A percentile compares a stretch with the other conserved stretches of the same genome.
Conservation (phyloP, 208 protist species). For the Leptomonas seymouri region DNA sequence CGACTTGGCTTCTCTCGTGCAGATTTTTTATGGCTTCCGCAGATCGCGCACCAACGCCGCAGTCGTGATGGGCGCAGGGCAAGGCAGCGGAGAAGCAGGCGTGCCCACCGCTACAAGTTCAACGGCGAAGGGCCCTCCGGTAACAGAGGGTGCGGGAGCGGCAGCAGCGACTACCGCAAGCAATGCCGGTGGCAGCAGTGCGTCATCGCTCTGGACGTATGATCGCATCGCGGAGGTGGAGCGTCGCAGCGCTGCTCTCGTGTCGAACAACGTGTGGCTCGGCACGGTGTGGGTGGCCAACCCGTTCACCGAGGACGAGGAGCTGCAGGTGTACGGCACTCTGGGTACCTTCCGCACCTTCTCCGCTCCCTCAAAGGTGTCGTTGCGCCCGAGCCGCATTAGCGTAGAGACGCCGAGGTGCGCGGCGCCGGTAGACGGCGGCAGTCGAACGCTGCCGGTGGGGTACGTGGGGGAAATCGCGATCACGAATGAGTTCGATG, state of each 20-base stretch:
- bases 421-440: background rate
- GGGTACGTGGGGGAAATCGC: conserved; percentile 61
- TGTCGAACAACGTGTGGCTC: conserved; percentile 78
- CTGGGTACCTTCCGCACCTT: conserved; percentile 80
- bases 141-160: background rate
- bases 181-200: background rate
- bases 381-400: conserved; percentile 28
- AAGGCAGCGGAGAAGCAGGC: background rate
- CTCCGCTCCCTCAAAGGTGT: conserved; percentile 36
- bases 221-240: conserved; percentile 62
- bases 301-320: conserved; percentile 70
- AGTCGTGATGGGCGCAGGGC: background rate
- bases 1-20: conserved; percentile 51
- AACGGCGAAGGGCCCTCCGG: background rate
- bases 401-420: conserved; percentile 7
- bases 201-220: conserved; percentile 42
- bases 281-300: conserved; percentile 71
- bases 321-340: conserved; percentile 76
- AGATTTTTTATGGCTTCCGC: conserved; percentile 63
- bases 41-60: conserved; percentile 33
- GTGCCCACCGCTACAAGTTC: background rate
- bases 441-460: conserved; percentile 16
- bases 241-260: conserved; percentile 35
- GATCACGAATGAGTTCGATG: conserved; percentile 56
- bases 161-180: background rate